Conservation (phyloP, 148 eudicot species). For the Amaranthus palmeri region DNA sequence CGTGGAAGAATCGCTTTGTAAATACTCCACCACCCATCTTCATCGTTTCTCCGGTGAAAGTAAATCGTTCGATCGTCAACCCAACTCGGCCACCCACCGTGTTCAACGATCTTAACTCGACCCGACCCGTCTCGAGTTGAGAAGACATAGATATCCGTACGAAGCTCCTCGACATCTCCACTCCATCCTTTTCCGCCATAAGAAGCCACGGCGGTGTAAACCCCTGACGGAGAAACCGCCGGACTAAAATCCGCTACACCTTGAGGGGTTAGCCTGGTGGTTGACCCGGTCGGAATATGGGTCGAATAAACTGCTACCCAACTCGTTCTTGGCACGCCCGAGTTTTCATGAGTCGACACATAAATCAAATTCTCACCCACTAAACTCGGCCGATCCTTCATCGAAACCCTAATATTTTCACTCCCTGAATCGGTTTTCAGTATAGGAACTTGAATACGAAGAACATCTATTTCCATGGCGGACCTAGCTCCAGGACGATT, state of each 20-base stretch:
- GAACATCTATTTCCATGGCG: conserved; percentile 11
- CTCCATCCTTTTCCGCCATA: conserved; percentile 59
- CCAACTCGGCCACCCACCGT: conserved; percentile 96
- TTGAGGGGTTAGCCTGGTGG: conserved; percentile 64
- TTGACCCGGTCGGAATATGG: conserved; percentile 45
- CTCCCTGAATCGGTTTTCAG: conserved; percentile 6
- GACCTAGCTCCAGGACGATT: conserved; percentile 33
- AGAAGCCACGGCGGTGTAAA: conserved; percentile 79
- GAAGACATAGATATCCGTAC: conserved; percentile 65
- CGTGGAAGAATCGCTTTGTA: conserved; percentile 42
- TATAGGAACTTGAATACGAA: conserved; percentile 39
- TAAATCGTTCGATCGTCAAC: conserved; percentile 60
- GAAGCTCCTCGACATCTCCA: conserved; percentile 73
- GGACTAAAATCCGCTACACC: conserved; percentile 88
- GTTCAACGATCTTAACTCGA: conserved; percentile 67
- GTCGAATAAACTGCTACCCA: conserved; percentile 92
- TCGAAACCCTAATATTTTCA: conserved; percentile 26
- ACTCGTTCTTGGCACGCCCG: conserved; percentile 55
- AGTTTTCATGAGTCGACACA: conserved; percentile 67
- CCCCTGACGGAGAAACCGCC: conserved; percentile 81
- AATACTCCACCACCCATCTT: conserved; percentile 88
- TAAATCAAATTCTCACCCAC: conserved; percentile 53
- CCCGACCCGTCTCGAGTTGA: conserved; percentile 57
- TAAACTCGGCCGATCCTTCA: conserved; percentile 77
- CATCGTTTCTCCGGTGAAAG: conserved; percentile 60